A percentile compares a stretch with the other conserved stretches of the same genome.
Conservation (phyloP, 345 rosid species). For the Zanthoxylum bungeanum region DNA sequence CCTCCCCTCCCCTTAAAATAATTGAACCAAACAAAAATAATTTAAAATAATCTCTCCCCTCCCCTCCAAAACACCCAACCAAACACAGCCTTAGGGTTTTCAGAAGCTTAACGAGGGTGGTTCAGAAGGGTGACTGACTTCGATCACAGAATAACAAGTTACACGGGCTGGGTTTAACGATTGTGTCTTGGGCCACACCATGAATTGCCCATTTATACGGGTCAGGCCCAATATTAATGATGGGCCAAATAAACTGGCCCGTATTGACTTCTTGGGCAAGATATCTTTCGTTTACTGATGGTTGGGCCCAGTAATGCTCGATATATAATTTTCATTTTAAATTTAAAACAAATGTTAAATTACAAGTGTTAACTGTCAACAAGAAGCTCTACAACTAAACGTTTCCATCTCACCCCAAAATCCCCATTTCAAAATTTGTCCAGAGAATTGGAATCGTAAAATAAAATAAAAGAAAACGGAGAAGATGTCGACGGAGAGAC, state of each 20-base stretch:
- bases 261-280: too few species aligned
- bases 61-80: too few species aligned
- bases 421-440: not conserved
- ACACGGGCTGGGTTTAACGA: not conserved
- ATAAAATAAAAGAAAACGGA: not conserved
- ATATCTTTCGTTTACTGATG: too few species aligned
- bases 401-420: not conserved
- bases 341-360: not conserved
- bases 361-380: not conserved
- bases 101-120: not conserved
- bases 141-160: not conserved
- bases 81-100: too few species aligned
- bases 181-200: not conserved
- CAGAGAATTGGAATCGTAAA: not conserved
- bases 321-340: too few species aligned
- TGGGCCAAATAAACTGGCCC: too few species aligned
- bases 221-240: not conserved
- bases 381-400: not conserved
- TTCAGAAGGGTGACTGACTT: not conserved
- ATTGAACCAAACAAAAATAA: too few species aligned
- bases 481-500: slow-evolving; percentile 57
- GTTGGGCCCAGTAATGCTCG: not conserved
- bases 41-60: too few species aligned
- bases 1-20: too few species aligned
- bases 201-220: too few species aligned